Conservation (phyloP, 1,284 basidiomycete genomes). For the Cyathus olla region DNA sequence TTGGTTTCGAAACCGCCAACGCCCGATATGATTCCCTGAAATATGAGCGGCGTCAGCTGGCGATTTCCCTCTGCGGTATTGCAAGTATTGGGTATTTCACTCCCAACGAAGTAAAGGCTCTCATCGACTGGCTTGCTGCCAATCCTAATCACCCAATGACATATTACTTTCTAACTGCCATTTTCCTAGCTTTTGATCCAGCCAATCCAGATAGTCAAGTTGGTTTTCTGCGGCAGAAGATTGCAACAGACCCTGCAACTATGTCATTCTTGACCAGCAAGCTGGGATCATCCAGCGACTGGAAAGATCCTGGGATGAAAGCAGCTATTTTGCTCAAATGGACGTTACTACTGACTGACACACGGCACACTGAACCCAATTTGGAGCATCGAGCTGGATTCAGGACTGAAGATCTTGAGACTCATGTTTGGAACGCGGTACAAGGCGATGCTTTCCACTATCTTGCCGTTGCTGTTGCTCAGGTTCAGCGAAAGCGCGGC, state of each 20-base stretch:
- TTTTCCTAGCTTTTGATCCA: slow-evolving; percentile 78
- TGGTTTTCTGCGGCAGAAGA: slow-evolving; percentile 54
- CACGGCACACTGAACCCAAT: slow-evolving; percentile 73
- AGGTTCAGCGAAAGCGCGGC: slow-evolving; percentile 59
- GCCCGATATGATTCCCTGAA: slow-evolving; percentile 78
- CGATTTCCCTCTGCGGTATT: slow-evolving; percentile 70
- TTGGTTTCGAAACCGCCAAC: slow-evolving; percentile 75
- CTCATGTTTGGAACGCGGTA: slow-evolving; percentile 84
- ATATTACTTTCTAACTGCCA: slow-evolving; percentile 77
- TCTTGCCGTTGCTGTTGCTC: slow-evolving; percentile 66
- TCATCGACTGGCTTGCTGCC: slow-evolving; percentile 75
- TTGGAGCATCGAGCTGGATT: slow-evolving; percentile 77
- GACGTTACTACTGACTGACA: slow-evolving; percentile 87
- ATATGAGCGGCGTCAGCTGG: slow-evolving; percentile 77
- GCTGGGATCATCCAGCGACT: slow-evolving; percentile 61
- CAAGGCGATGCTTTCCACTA: slow-evolving; percentile 88
- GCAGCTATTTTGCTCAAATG: slow-evolving; percentile 87
- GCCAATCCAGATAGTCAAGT: slow-evolving; percentile 63
- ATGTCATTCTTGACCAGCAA: slow-evolving; percentile 69
- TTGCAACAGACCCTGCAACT: slow-evolving; percentile 57
- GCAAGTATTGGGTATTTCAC: slow-evolving; percentile 73
- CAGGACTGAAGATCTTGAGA: slow-evolving; percentile 83
- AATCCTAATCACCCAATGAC: slow-evolving; percentile 75
- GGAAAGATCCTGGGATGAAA: slow-evolving; percentile 83
- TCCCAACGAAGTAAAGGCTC: slow-evolving; percentile 65